Conservation (phyloP, 2,329 filamentous ascomycete species). For the Ophiostoma sp. region DNA sequence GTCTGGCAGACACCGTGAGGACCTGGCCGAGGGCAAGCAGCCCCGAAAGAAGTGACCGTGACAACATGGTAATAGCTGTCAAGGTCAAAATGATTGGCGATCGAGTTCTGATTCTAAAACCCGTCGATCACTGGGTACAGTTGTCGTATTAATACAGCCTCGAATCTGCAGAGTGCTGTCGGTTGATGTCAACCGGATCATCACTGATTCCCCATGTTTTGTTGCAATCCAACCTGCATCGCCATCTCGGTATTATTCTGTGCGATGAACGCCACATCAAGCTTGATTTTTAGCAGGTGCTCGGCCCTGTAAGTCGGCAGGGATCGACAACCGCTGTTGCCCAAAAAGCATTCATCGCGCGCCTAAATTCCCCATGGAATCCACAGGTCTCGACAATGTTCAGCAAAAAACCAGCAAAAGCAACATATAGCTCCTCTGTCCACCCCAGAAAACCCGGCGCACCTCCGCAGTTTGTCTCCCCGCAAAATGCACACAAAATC, state of each 20-base stretch:
- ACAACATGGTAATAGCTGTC: background rate
- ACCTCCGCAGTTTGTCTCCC: background rate
- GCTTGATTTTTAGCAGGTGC: background rate
- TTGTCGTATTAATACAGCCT: background rate
- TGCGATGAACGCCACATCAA: background rate
- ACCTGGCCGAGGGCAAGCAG: background rate
- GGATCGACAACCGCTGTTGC: background rate
- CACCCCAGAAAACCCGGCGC: background rate
- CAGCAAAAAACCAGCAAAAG: background rate
- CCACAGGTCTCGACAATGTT: background rate
- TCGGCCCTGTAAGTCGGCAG: background rate
- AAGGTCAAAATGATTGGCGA: background rate
- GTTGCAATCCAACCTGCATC: background rate
- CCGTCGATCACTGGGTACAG: background rate
- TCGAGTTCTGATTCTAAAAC: background rate
- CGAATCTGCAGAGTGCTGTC: background rate
- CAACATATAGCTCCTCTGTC: background rate
- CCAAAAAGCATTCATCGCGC: background rate
- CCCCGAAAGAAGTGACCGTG: background rate
- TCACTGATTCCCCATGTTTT: background rate
- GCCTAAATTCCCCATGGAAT: background rate
- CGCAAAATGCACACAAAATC: background rate
- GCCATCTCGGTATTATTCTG: background rate
- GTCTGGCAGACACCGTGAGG: background rate
- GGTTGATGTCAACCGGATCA: too few species aligned